phyloP scores from a whole-genome alignment of 2,329 filamentous ascomycete species.

The Cladosporium sp. region DNA sequence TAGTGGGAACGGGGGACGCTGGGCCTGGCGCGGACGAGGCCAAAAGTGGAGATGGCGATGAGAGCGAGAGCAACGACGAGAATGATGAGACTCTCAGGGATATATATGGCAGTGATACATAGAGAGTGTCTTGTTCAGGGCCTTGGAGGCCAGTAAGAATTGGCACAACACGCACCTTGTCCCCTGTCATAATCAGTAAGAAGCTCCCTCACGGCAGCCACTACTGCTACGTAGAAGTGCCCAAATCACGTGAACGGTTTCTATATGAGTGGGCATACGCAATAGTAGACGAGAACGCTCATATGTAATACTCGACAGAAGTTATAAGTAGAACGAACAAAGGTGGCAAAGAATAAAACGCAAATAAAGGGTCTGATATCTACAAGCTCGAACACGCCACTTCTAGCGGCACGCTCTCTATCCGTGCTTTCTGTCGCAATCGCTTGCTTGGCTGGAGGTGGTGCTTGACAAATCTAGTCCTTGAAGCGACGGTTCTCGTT shows the following conservation, averaged over 20 bases:
- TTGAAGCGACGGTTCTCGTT: conserved; percentile 96
- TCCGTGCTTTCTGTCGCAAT: neutral
- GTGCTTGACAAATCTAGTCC: conserved; percentile 58
- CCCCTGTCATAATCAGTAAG: neutral
- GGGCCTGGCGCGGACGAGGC: neutral
- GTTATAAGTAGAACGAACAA: conserved; percentile 2
- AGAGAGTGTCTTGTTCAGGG: neutral
- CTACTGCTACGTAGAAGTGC: neutral
- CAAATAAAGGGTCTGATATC: conserved; percentile 6
- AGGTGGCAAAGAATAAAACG: neutral
- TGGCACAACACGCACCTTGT: no score
- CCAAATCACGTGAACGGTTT: neutral
- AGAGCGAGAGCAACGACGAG: neutral
- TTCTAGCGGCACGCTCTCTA: conserved; percentile 1
- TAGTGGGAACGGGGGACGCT: neutral
- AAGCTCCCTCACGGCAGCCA: neutral
- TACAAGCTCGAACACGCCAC: neutral
- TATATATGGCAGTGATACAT: neutral
- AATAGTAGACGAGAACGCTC: conserved; percentile 12
- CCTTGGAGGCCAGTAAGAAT: neutral
- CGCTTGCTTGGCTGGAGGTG: neutral
- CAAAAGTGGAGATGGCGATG: neutral
- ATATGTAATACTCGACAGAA: conserved; percentile 13
- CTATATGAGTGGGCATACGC: neutral
- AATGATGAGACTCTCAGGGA: neutral